Evolutionary conservation across 1,284 basidiomycete genomes (phyloP).

Genomic region (Tetrapyrgos nigripes): DNA sequence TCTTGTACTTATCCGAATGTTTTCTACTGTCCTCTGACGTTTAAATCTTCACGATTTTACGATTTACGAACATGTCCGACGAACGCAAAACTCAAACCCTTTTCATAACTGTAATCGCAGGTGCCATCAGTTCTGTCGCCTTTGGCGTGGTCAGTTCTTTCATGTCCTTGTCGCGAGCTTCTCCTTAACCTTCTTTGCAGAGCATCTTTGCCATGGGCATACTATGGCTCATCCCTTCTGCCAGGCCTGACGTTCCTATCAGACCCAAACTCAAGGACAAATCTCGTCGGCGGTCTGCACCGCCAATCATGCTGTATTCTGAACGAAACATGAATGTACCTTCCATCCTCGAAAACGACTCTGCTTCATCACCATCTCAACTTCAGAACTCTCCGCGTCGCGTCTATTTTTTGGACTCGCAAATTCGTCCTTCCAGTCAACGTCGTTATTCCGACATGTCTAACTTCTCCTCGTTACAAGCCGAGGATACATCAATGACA

Average conservation of each 20-base stretch:
- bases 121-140: slow-evolving; percentile 17
- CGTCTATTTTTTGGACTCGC: slow-evolving; percentile 16
- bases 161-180: not conserved
- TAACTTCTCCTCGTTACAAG: not conserved
- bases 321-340: not conserved
- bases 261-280: slow-evolving; percentile 8
- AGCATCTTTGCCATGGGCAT: slow-evolving; percentile 19
- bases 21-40: not conserved
- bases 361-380: not conserved
- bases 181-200: not conserved
- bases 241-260: slow-evolving; percentile 3
- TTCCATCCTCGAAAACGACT: not conserved
- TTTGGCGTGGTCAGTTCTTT: slow-evolving; percentile 16
- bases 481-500: not conserved
- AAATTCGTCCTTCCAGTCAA: not conserved
- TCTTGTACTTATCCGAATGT: not conserved
- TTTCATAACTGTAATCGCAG: slow-evolving; percentile 12
- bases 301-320: slow-evolving; percentile 3
- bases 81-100: slow-evolving; percentile 9
- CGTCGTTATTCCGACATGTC: slow-evolving; percentile 5
- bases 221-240: slow-evolving; percentile 15
- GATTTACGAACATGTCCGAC: slow-evolving; percentile 8
- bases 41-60: not conserved
- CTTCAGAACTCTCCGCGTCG: slow-evolving; percentile 6
- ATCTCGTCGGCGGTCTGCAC: slow-evolving; percentile 15